Evolutionary conservation across 2,329 filamentous ascomycete genomes (phyloP).

Genomic region (Aureobasidium melanogenum): DNA sequence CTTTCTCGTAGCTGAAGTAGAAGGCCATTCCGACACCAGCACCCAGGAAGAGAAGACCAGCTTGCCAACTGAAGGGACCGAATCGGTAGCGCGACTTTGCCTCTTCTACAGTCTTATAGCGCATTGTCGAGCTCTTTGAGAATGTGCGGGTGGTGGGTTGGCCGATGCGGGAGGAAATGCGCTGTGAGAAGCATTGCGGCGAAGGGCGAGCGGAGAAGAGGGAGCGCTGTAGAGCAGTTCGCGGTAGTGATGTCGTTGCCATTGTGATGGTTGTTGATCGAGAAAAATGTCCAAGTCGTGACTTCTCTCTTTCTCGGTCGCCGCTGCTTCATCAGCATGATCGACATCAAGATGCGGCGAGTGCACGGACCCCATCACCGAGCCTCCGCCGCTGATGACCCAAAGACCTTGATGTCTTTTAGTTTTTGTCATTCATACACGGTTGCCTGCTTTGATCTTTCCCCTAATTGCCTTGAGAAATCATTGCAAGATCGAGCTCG

Average conservation of each 20-base stretch:
- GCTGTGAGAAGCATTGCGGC: constrained; percentile 6
- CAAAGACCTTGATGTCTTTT: neutral
- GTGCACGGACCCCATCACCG: constrained; percentile 1
- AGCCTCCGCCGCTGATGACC: constrained; percentile 1
- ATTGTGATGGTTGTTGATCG: neutral
- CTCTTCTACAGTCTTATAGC: constrained; percentile 36
- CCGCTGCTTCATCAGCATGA: neutral
- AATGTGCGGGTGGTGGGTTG: constrained; percentile 17
- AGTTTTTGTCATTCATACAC: no score
- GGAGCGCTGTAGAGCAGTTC: neutral
- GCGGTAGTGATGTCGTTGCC: constrained; percentile 6
- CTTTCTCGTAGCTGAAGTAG: constrained; percentile 93
- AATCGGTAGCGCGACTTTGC: constrained; percentile 36
- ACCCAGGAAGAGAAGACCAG: constrained; percentile 73
- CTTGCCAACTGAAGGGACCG: constrained; percentile 83
- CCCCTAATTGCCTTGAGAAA: neutral
- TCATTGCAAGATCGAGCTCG: neutral
- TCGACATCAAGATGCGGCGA: neutral
- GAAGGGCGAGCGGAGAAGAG: neutral
- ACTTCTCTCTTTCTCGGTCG: neutral
- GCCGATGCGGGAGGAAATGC: neutral
- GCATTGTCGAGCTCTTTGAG: constrained; percentile 17
- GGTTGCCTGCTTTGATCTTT: neutral
- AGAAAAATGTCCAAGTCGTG: neutral
- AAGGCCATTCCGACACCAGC: constrained; percentile 70